Conservation (phyloP, 345 rosid species). For the Rubroshorea leprosula region DNA sequence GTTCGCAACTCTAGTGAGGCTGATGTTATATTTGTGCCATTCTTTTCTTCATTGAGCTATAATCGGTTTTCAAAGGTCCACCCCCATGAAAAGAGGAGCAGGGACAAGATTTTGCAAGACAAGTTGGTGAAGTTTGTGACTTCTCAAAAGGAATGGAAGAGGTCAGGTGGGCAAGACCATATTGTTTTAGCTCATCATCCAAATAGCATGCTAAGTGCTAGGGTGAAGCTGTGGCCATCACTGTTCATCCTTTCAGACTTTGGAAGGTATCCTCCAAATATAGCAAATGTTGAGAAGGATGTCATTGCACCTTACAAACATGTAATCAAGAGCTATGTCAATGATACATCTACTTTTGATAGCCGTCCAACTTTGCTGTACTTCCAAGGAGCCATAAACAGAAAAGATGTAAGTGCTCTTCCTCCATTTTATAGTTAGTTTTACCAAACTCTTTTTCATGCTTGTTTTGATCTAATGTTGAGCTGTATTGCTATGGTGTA, state of each 20-base stretch:
- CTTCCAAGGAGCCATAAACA: conserved; percentile 94
- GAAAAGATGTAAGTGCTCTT: conserved; percentile 74
- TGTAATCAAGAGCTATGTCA: conserved; percentile 45
- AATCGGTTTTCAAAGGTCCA: conserved; percentile 61
- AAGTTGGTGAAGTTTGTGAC: conserved; percentile 55
- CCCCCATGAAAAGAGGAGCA: conserved; percentile 55
- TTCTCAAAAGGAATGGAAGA: conserved; percentile 68
- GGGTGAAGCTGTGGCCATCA: conserved; percentile 75
- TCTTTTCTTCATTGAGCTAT: conserved; percentile 85
- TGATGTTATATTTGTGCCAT: conserved; percentile 75
- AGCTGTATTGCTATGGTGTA: background rate
- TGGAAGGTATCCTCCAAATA: conserved; percentile 79
- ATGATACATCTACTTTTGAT: conserved; percentile 63
- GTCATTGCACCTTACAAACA: conserved; percentile 93
- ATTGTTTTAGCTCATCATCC: conserved; percentile 91
- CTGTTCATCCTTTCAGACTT: conserved; percentile 81
- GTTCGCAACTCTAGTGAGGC: conserved; percentile 82
- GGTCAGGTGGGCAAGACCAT: conserved; percentile 74
- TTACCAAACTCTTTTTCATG: background rate
- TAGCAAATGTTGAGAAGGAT: conserved; percentile 84
- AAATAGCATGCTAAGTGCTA: conserved; percentile 74
- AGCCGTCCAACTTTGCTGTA: conserved; percentile 72
- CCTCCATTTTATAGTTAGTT: conserved; percentile 3
- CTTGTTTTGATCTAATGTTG: background rate
- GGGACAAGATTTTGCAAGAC: conserved; percentile 58